Evolutionary conservation across 352 stramenopile genomes (phyloP), one percentile per base, ranked within the genome.

Genomic region (Phytophthora lateralis): DNA sequence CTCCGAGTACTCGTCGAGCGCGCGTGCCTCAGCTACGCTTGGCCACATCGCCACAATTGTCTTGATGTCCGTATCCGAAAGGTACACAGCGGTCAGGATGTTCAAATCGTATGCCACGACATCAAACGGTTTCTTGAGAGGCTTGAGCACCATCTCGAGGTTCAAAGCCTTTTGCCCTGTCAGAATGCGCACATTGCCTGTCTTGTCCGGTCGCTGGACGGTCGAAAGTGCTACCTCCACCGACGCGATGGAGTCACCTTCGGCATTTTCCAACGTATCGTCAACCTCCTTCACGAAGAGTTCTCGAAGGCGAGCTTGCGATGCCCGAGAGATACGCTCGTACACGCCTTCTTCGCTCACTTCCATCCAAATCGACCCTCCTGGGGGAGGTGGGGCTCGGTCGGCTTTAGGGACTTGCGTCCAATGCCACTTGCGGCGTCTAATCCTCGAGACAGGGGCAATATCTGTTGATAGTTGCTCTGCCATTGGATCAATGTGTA

Each of bases 11-110:
- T 65, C 52, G 21, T 72, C 58, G 1, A 75, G 62, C 8, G 38
- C 41, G 15, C 54, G 49, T 37, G 71, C 42, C 17, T 75, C 67
- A 15, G 46, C 56, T 26, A 59, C 45, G 30, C 58, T 75, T 10
- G 67, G 67, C 67, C 67, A 75, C 67, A 75, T 72, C 3, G 67
- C 50, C 27, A 75, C 27, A 32, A 75, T 62, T 7, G 67, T 69
- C 34, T 60, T 72, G 27, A 75, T 63, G 11, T 71, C 58, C 12
- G 62, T 65, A 27, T 56, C 67, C 51, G 61, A 41, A 3, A 75
- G 20, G 44, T 71, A 71, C 37, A 63, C 60, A 10, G 61, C 67
- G 20, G 61, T 69, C n/a, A 75, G 45, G 6, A 69, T 42, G 30
- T 69, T 63, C 1, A 75, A 7, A 37, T 75, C 67, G 18, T 66